phyloP scores from a whole-genome alignment of 179 eudicot genomes.

The Beta corolliflora region DNA sequence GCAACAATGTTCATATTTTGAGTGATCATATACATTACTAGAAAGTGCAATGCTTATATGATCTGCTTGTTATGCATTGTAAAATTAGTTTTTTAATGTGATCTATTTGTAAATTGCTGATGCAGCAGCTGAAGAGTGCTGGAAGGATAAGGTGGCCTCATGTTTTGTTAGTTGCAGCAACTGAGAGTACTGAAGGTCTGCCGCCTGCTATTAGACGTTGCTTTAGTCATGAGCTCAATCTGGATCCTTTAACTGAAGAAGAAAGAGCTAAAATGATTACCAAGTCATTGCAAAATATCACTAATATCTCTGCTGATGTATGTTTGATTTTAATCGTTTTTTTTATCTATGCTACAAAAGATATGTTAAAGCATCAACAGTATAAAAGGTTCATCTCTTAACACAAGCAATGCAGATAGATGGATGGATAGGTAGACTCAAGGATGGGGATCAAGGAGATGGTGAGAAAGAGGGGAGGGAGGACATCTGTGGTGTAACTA shows the following conservation, averaged over 20 bases:
- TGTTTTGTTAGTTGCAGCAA: slow-evolving; percentile 69
- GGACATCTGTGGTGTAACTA: not conserved
- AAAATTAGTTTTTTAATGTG: not conserved
- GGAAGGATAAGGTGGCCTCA: slow-evolving; percentile 48
- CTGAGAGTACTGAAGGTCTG: slow-evolving; percentile 86
- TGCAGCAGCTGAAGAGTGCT: slow-evolving; percentile 47
- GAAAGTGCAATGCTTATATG: not conserved
- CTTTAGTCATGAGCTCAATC: slow-evolving; percentile 88
- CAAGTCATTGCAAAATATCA: slow-evolving; percentile 56
- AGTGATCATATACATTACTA: not conserved
- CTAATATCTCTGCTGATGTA: slow-evolving; percentile 64
- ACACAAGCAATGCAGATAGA: not conserved
- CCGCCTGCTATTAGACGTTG: slow-evolving; percentile 89
- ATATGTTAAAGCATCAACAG: not conserved
- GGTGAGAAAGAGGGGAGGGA: not conserved
- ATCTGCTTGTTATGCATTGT: not conserved
- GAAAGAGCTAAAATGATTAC: slow-evolving; percentile 77
- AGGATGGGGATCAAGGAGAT: not conserved
- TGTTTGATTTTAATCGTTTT: slow-evolving; percentile 28
- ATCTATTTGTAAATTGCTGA: slow-evolving; percentile 21
- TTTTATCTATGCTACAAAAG: not conserved
- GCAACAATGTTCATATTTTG: not conserved
- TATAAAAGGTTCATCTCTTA: slow-evolving; percentile 15
- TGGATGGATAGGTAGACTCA: not conserved
- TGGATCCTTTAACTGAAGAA: slow-evolving; percentile 81